phyloP scores from a whole-genome alignment of 495 filamentous ascomycete species.

The Penicillium odoratum region DNA sequence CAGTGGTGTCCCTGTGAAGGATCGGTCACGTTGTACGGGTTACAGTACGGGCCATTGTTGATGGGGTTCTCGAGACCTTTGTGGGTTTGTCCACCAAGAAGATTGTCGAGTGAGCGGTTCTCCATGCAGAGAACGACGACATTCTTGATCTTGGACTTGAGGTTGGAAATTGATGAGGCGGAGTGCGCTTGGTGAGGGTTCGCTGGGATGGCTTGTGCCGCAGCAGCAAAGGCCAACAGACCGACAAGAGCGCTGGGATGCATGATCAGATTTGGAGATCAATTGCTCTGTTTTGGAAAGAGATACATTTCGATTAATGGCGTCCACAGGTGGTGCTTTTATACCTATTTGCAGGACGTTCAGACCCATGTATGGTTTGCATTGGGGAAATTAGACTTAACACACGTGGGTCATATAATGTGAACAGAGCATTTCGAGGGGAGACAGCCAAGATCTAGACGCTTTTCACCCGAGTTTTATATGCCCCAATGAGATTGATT shows the following conservation, averaged over 20 bases:
- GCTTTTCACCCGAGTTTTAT: background rate
- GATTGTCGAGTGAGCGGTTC: constrained; percentile 49
- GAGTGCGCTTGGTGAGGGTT: constrained; percentile 19
- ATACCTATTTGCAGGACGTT: background rate
- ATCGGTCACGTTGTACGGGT: constrained; percentile 44
- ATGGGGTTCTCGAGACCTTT: constrained; percentile 44
- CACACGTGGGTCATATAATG: background rate
- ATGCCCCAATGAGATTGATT: background rate
- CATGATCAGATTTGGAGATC: constrained; percentile 17
- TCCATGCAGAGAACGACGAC: constrained; percentile 48
- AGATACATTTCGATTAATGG: background rate
- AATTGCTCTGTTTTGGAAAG: background rate
- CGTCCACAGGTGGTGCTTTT: background rate
- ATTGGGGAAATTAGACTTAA: background rate
- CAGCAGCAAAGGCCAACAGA: constrained; percentile 36
- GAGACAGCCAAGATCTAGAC: background rate
- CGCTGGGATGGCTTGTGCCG: constrained; percentile 31
- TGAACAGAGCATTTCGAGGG: background rate
- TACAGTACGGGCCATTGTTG: constrained; percentile 47
- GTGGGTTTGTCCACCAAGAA: constrained; percentile 42
- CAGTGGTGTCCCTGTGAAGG: constrained; percentile 37
- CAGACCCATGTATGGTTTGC: background rate
- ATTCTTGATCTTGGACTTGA: constrained; percentile 48
- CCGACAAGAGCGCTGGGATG: constrained; percentile 34
- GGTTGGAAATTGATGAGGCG: constrained; percentile 26